Evolutionary conservation across 2,329 filamentous ascomycete genomes (phyloP).

Genomic region (Tothia fuscella): DNA sequence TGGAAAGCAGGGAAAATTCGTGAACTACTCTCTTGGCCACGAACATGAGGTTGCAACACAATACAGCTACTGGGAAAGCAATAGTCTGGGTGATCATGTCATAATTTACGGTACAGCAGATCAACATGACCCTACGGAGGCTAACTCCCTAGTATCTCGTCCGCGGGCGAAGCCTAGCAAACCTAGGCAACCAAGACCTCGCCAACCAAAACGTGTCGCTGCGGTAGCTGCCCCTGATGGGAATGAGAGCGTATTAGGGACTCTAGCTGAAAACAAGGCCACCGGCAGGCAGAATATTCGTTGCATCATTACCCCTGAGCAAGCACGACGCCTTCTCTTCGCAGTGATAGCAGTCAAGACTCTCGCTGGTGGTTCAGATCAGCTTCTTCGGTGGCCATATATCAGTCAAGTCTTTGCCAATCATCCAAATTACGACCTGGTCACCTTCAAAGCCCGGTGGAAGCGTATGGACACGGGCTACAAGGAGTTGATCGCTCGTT

Average conservation of each 20-base stretch:
- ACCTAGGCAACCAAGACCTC: no score
- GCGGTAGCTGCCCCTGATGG: no score
- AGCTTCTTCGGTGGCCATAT: slow-evolving; percentile 3
- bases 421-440: slow-evolving; percentile 29
- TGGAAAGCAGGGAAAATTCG: background rate
- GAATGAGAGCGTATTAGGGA: no score
- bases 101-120: no score
- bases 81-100: no score
- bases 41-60: slow-evolving; percentile 3
- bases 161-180: no score
- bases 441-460: slow-evolving; percentile 28
- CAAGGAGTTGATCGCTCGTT: slow-evolving; percentile 28
- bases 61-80: no score
- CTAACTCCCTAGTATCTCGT: no score
- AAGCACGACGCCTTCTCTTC: slow-evolving; percentile 4
- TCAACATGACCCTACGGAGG: no score
- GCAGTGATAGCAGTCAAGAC: slow-evolving; percentile 9
- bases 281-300: slow-evolving; percentile 2
- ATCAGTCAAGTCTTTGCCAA: slow-evolving; percentile 33
- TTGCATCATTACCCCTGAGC: slow-evolving; percentile 4
- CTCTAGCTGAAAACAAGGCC: no score
- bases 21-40: slow-evolving; percentile 4
- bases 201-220: no score
- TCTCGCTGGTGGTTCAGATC: slow-evolving; percentile 2
- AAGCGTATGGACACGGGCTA: slow-evolving; percentile 25